Evolutionary conservation across 2,329 filamentous ascomycete genomes (phyloP), one percentile per base, ranked within the genome.

Genomic region (Tolypocladium inflatum): DNA sequence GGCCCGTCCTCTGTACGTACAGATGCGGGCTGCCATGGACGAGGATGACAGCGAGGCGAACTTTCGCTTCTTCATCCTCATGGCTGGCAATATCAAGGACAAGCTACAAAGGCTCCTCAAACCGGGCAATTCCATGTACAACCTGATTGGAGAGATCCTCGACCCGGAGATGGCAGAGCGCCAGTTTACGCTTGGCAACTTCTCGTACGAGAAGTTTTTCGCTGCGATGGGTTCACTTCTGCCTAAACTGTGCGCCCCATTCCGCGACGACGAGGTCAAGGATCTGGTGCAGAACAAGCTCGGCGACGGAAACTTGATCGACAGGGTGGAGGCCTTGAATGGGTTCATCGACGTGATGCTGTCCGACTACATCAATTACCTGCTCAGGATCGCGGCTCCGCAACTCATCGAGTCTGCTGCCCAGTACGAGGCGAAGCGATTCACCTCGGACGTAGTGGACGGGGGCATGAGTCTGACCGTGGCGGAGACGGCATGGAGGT

Each of bases 131-230:
- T 83, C 85, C 21, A 88, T 91, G 81, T 80, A 91, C 67, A 86
- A 79, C 3, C 79, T 90, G 51, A 90, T 93, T 59, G 84, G 84
- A 2, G 89, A 92, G 66, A 83, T 88, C 1, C 76, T 94, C 30
- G 90, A 93, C 63, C 83, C 85, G 1, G 86, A 90, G 43, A 78
- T 88, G 61, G 86, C 91, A 35, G 78, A 81, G 60, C 81, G 80
- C 45, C 87, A 92, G 63, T 90, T 89, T 65, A 76, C 77, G 11
- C 79, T 85, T 57, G 89, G 89, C 17, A 84, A 83, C 55, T 93
- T 93, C 69, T 92, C 89, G 0, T 92, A 92, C 63, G 86, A 89
- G 63, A 87, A 85, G 59, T 92, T 93, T 72, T 93, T 93, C 68
- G 76, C 79, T 2, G 88, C 90, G 61, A 90, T 93, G 80, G 85